Evolutionary conservation across 768 basidiomycete species (phyloP), one percentile per base, ranked within the genome.

Genomic region (Hericium coralloides): DNA sequence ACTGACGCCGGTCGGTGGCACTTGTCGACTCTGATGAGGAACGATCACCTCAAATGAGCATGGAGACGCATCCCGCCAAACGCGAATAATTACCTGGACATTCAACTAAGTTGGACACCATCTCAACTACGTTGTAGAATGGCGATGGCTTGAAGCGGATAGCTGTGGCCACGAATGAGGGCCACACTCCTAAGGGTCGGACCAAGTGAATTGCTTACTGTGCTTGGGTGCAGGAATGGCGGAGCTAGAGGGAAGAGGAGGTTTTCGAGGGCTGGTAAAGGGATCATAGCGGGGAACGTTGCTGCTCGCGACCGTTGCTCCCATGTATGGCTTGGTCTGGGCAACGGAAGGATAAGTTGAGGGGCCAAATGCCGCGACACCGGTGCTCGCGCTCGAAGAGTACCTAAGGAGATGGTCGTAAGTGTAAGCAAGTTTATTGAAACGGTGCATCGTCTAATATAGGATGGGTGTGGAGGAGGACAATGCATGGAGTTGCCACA

Each of bases 71-170:
- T 31, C 31, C 31, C 7, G 31, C 6, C 31, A 31, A 31, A 31
- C 6, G 31, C 31, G 31, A 31, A 31, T n/a, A 25, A 58, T 22
- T 64, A 90, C 90, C 90, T 72, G 88, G 89, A 69, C 90, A 93
- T 67, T 92, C 89, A 8, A 77, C 74, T 26, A 92, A 73, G 25
- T 59, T 56, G 2, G 87, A 88, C 12, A 90, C 81, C 5, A 74
- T 65, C 62, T 89, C 83, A 51, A 87, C 84, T 3, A 89, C 68
- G 12, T 70, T 72, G 63, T 86, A 86, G 67, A 92, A 93, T 0
- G 91, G 90, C 0, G 91, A 92, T 9, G 80, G 77, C 63, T 85
- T 90, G 73, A 92, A 92, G 50, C 80, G 82, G 47, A 92, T 82
- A 20, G 67, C 89, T 89, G 59, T 47, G 60, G 26, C 6, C 31